Evolutionary conservation across 805 yeast genomes (phyloP).

Genomic region (Zygosaccharomyces bisporus): DNA sequence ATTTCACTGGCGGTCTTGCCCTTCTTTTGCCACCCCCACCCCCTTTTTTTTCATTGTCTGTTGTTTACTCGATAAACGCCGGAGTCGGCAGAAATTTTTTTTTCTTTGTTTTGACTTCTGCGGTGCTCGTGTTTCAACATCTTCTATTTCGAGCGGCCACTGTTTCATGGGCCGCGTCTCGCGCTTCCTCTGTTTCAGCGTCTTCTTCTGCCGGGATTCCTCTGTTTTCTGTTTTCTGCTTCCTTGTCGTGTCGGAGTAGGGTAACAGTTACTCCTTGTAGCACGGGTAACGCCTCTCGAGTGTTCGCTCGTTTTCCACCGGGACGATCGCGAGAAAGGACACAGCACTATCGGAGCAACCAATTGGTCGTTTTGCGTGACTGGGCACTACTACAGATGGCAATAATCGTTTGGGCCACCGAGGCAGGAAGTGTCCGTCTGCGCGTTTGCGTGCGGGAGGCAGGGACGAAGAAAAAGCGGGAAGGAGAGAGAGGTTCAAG

Average conservation of each 20-base stretch:
- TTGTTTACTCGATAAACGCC: not conserved
- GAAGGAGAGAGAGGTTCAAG: not conserved
- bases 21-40: not conserved
- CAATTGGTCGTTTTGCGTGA: conserved; percentile 5
- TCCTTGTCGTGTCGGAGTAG: not conserved
- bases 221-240: not conserved
- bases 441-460: conserved; percentile 4
- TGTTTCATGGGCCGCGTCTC: not conserved
- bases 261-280: not conserved
- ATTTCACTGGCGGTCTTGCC: not conserved
- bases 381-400: not conserved
- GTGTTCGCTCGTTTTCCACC: not conserved
- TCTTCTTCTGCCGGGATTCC: not conserved
- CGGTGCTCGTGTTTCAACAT: not conserved
- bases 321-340: not conserved
- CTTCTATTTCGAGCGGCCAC: not conserved
- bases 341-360: not conserved
- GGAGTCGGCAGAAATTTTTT: not conserved
- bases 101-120: not conserved
- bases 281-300: not conserved
- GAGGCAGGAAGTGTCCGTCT: not conserved
- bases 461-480: conserved; percentile 4
- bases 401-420: not conserved
- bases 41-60: not conserved
- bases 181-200: conserved; percentile 6